Conservation (phyloP, 768 basidiomycete species). For the Dioszegia hungarica region DNA sequence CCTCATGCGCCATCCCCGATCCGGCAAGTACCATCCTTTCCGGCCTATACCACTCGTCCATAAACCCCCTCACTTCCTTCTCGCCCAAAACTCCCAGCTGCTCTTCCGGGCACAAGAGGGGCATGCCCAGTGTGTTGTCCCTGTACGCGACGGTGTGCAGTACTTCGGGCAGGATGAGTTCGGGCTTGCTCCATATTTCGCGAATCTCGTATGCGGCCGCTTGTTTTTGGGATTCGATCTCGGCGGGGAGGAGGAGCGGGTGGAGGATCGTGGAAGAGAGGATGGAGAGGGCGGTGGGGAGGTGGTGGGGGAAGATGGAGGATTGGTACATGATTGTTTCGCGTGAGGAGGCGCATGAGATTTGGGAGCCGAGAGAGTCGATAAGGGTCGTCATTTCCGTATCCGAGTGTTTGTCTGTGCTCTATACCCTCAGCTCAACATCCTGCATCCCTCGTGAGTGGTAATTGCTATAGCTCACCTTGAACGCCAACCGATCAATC, state of each 20-base stretch:
- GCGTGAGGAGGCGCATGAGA: slow-evolving; percentile 80
- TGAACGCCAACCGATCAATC: slow-evolving; percentile 92
- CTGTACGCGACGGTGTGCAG: slow-evolving; percentile 82
- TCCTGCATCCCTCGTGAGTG: too few species aligned
- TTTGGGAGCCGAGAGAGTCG: slow-evolving; percentile 81
- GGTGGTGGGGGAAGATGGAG: slow-evolving; percentile 78
- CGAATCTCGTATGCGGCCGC: slow-evolving; percentile 86
- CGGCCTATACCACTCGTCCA: slow-evolving; percentile 80
- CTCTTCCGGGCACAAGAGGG: slow-evolving; percentile 80
- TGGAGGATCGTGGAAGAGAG: slow-evolving; percentile 86
- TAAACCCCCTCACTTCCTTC: slow-evolving; percentile 59
- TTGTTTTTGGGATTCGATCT: slow-evolving; percentile 75
- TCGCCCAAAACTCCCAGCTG: slow-evolving; percentile 66
- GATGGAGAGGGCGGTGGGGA: slow-evolving; percentile 74
- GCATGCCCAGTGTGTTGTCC: slow-evolving; percentile 75
- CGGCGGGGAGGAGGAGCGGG: slow-evolving; percentile 68
- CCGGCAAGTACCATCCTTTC: slow-evolving; percentile 95
- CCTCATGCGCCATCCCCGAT: slow-evolving; percentile 82
- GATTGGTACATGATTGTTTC: slow-evolving; percentile 99
- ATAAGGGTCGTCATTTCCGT: slow-evolving; percentile 76
- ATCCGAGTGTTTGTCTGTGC: slow-evolving; percentile 65
- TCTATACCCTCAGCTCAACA: slow-evolving; percentile 54
- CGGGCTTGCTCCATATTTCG: slow-evolving; percentile 81
- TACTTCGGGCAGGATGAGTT: slow-evolving; percentile 86
- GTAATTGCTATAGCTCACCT: too few species aligned